Conservation (phyloP, 1,139 yeast genomes). For the Diutina catenulata region DNA sequence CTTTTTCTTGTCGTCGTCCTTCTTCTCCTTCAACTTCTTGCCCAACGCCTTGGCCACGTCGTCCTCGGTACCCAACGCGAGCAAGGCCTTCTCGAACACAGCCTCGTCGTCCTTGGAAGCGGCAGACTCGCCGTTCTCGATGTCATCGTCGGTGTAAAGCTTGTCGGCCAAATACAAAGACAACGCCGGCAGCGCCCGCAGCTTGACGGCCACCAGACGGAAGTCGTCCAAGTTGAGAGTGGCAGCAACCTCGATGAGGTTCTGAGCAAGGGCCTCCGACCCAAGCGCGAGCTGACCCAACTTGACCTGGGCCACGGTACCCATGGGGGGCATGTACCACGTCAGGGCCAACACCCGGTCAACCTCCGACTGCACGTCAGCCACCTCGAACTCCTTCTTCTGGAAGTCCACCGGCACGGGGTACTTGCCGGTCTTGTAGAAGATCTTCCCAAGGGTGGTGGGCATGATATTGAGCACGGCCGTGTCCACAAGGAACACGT, state of each 20-base stretch:
- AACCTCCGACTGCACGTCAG: slow-evolving; percentile 47
- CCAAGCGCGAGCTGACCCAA: slow-evolving; percentile 45
- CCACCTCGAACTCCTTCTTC: slow-evolving; percentile 37
- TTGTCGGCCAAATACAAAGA: slow-evolving; percentile 67
- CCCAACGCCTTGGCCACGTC: slow-evolving; percentile 41
- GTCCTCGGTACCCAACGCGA: slow-evolving; percentile 70
- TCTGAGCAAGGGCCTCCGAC: slow-evolving; percentile 16
- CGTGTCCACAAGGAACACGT: slow-evolving; percentile 76
- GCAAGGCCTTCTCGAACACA: slow-evolving; percentile 62
- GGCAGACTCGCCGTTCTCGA: slow-evolving; percentile 8
- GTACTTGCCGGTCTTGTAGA: slow-evolving; percentile 47
- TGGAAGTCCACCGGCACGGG: slow-evolving; percentile 58
- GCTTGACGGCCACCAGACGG: slow-evolving; percentile 59
- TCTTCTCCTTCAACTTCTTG: slow-evolving; percentile 16
- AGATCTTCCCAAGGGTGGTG: slow-evolving; percentile 67
- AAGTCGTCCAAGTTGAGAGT: slow-evolving; percentile 42
- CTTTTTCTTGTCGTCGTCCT: slow-evolving; percentile 6
- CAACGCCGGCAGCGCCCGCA: slow-evolving; percentile 64
- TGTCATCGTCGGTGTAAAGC: slow-evolving; percentile 29
- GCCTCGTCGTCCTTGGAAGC: slow-evolving; percentile 21
- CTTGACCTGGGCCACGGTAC: slow-evolving; percentile 53
- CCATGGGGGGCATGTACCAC: slow-evolving; percentile 60
- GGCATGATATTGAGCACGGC: slow-evolving; percentile 74
- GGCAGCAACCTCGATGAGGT: slow-evolving; percentile 3
- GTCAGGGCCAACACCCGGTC: slow-evolving; percentile 48